Evolutionary conservation across 495 filamentous ascomycete genomes (phyloP), one percentile per base, ranked within the genome.

Genomic region (Cercophora scortea): DNA sequence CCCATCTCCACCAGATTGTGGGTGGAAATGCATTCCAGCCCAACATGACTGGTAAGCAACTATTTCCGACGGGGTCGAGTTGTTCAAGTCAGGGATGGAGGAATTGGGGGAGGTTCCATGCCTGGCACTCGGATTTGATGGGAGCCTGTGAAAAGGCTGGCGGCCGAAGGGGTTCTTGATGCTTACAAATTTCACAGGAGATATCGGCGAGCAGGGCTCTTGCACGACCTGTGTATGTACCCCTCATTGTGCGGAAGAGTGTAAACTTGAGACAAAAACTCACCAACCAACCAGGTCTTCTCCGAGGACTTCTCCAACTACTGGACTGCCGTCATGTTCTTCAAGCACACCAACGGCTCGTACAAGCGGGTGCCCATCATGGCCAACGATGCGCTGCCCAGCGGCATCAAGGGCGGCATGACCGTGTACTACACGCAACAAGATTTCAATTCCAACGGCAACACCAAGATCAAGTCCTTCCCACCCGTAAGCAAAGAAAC

Each of bases 261-360:
- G n/a, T n/a, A n/a, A n/a, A n/a, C n/a, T n/a, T n/a, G 25, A 25
- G 25, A 25, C 25, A 25, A 25, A 25, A 25, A 5, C 25, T 25
- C 25, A 25, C 25, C 25, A 25, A 5, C 25, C 25, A 25, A 25
- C 25, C 25, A 25, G 25, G 25, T 64, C 15, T 71, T 73, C 55
- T 54, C 60, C 9, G 72, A 76, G 56, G 71, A 75, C 48, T 72
- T 76, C 47, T 74, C 70, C 49, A 72, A 74, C 59, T 74, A 74
- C 59, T 74, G 71, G 71, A 77, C 74, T 0, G 75, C 74, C 47
- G 68, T 68, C 11, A 65, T 78, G 67, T 79, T 72, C 64, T 76
- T 79, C 60, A 69, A 65, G 61, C 66, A 75, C 54, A 58, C 68
- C 54, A 79, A 79, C 57, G 75, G 74, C 40, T 69, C 66, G 36